Conservation (phyloP, 768 basidiomycete genomes). For the Russula vinacea region DNA sequence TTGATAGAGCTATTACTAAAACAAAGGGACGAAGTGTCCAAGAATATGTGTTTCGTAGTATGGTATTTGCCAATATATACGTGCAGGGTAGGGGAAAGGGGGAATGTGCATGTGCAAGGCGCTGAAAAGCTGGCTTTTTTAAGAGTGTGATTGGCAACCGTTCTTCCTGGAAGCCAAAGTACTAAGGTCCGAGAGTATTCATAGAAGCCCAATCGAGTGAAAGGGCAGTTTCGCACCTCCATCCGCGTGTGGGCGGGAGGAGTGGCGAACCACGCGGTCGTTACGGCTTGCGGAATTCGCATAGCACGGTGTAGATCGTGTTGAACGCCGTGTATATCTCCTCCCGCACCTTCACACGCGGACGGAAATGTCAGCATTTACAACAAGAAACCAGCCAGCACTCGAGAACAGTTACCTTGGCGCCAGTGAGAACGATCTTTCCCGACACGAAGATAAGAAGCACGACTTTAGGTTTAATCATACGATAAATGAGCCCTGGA, state of each 20-base stretch:
- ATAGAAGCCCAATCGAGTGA: not conserved
- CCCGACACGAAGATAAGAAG: slow-evolving; percentile 98
- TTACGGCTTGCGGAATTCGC: slow-evolving; percentile 88
- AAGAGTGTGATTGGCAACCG: slow-evolving; percentile 3
- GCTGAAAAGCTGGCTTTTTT: slow-evolving; percentile 9
- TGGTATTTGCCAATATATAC: slow-evolving; percentile 28
- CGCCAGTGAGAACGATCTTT: slow-evolving; percentile 98
- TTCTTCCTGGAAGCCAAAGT: slow-evolving; percentile 1
- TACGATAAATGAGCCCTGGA: slow-evolving; percentile 98
- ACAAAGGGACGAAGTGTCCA: slow-evolving; percentile 21
- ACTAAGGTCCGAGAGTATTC: slow-evolving; percentile 12
- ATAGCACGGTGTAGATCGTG: slow-evolving; percentile 96
- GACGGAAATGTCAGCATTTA: slow-evolving; percentile 43
- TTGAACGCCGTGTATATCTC: slow-evolving; percentile 99
- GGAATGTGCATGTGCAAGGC: slow-evolving; percentile 11
- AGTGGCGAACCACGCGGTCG: slow-evolving; percentile 24
- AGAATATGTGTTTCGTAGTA: slow-evolving; percentile 24
- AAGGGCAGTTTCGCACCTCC: slow-evolving; percentile 9
- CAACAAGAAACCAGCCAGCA: not conserved
- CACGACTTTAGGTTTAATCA: slow-evolving; percentile 99
- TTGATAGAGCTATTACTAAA: slow-evolving; percentile 26
- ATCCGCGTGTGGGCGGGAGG: slow-evolving; percentile 22
- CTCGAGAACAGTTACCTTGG: slow-evolving; percentile 67
- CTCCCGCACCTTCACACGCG: slow-evolving; percentile 75
- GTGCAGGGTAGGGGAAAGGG: slow-evolving; percentile 22